A percentile compares a stretch with the other conserved stretches of the same genome.
phyloP scores from a whole-genome alignment of 2,329 filamentous ascomycete genomes.

The Huntiella moniliformis region DNA sequence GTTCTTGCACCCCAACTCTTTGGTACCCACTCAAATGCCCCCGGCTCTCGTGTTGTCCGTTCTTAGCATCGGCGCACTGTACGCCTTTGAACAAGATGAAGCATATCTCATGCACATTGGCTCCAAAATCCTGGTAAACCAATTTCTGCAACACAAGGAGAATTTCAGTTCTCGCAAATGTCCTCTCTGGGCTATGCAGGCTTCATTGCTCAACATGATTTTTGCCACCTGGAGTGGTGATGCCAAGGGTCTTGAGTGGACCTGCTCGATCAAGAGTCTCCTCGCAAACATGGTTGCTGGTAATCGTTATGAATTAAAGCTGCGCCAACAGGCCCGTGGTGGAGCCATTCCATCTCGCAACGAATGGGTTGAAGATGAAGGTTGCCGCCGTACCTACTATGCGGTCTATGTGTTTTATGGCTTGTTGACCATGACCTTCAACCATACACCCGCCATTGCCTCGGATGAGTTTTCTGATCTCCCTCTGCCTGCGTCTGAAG shows the following conservation, averaged over 20 bases:
- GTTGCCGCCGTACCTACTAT: slow-evolving; percentile 90
- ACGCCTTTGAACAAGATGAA: slow-evolving; percentile 92
- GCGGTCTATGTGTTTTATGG: slow-evolving; percentile 99
- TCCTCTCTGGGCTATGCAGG: slow-evolving; percentile 95
- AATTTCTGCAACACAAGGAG: slow-evolving; percentile 94
- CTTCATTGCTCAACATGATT: slow-evolving; percentile 91
- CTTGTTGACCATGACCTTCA: slow-evolving; percentile 83
- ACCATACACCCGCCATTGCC: slow-evolving; percentile 92
- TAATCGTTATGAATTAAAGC: slow-evolving; percentile 88
- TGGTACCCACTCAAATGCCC: slow-evolving; percentile 61
- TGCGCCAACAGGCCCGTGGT: slow-evolving; percentile 74
- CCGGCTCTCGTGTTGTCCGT: slow-evolving; percentile 74
- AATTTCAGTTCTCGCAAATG: slow-evolving; percentile 97
- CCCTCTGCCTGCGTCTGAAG: slow-evolving; percentile 81
- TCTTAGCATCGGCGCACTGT: slow-evolving; percentile 84
- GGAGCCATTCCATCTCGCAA: slow-evolving; percentile 55
- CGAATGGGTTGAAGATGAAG: slow-evolving; percentile 95
- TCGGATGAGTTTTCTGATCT: slow-evolving; percentile 96
- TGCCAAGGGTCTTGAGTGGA: slow-evolving; percentile 93
- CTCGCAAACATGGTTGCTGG: slow-evolving; percentile 97
- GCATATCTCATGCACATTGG: slow-evolving; percentile 95
- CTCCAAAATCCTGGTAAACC: slow-evolving; percentile 90
- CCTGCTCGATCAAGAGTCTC: slow-evolving; percentile 94
- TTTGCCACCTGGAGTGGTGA: slow-evolving; percentile 99
- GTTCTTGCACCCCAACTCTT: slow-evolving; percentile 84